Conservation (phyloP, 192 early-diverging fungal species). For the Kickxella alabastrina region DNA sequence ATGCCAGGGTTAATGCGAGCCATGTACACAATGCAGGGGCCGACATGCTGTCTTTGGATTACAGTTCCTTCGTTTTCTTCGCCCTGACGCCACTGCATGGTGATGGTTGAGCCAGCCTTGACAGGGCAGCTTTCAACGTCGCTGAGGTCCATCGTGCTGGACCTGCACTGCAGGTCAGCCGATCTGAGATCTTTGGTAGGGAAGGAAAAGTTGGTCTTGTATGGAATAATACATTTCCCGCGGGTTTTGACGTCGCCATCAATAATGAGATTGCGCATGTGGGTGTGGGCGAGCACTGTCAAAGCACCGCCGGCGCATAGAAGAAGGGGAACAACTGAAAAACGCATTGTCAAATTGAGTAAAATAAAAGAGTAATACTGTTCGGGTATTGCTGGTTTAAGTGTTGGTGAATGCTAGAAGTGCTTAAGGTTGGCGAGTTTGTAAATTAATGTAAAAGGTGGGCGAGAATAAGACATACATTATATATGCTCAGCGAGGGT, state of each 20-base stretch:
- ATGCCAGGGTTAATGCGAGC: not conserved
- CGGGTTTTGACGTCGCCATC: not conserved
- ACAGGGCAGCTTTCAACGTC: not conserved
- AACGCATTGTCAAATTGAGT: not conserved
- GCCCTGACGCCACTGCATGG: not conserved
- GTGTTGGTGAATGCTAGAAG: too few species aligned
- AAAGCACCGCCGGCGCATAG: slow-evolving; percentile 3
- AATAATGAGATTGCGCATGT: slow-evolving; percentile 1
- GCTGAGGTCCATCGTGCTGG: not conserved
- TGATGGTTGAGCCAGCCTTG: not conserved
- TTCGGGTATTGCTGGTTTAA: too few species aligned
- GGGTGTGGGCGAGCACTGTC: slow-evolving; percentile 6
- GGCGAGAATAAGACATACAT: too few species aligned
- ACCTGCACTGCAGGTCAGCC: not conserved
- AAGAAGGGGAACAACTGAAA: not conserved
- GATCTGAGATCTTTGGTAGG: not conserved
- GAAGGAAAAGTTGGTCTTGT: not conserved
- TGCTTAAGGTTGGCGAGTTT: too few species aligned
- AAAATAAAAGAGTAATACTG: not conserved
- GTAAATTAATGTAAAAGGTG: too few species aligned
- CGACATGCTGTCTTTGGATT: not conserved
- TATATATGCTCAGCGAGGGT: too few species aligned
- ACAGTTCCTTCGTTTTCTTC: not conserved
- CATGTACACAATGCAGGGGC: slow-evolving; percentile 6
- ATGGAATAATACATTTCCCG: not conserved